A percentile compares a stretch with the other conserved stretches of the same genome.
These are phyloP conservation scores for Ilex paraguariensis DNA, from an alignment of 305 asterid species.

Conservation along the genomic window DNA sequence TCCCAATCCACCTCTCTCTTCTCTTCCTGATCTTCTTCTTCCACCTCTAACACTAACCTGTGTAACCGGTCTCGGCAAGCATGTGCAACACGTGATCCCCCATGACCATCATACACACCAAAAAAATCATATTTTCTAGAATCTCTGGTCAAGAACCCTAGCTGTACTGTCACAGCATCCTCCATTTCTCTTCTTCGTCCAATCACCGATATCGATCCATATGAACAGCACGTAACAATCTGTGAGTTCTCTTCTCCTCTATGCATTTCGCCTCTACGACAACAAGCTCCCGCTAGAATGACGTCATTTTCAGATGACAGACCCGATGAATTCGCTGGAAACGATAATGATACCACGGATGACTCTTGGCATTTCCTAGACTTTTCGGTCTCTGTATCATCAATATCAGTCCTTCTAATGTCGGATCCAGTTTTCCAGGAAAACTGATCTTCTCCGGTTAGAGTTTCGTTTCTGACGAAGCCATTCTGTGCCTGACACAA, in stretches of 20 bases:
- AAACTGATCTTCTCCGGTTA: constrained; percentile 1
- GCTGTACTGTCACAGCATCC: constrained; percentile 48
- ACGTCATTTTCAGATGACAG: constrained; percentile 6
- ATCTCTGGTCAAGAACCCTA: constrained; percentile 32
- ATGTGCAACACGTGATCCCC: constrained; percentile 61
- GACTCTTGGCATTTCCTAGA: neutral
- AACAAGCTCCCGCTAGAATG: neutral
- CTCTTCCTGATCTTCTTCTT: constrained; percentile 7
- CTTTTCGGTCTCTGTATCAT: neutral
- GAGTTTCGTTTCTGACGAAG: neutral
- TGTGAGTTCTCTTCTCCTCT: neutral
- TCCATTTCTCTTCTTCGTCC: constrained; percentile 70
- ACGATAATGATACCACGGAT: neutral
- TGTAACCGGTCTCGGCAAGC: constrained; percentile 54
- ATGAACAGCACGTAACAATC: constrained; percentile 11
- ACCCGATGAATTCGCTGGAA: neutral
- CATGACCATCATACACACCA: constrained; percentile 76
- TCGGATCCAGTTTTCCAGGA: constrained; percentile 22
- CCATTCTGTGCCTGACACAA: neutral
- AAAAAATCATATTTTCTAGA: constrained; percentile 38
- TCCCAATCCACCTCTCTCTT: constrained; percentile 41
- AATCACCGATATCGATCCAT: constrained; percentile 45
- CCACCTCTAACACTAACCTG: constrained; percentile 23
- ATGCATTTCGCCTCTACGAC: neutral
- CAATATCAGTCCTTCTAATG: neutral